These are phyloP conservation scores for Euphrasia confusa DNA, from an alignment of 257 asterid species.

Conservation along the genomic window DNA sequence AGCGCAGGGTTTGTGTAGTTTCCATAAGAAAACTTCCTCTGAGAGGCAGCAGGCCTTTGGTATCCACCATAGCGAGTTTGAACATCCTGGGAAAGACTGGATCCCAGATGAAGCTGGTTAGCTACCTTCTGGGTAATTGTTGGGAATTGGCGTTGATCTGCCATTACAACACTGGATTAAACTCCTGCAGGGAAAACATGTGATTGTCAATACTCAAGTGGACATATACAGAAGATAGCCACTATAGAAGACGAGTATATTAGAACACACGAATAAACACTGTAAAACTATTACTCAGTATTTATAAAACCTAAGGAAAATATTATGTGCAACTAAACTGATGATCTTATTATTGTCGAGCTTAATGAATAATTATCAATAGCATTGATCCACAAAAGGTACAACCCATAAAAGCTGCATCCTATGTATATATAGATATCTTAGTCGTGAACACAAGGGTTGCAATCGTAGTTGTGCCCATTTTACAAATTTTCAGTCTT, in stretches of 20 bases:
- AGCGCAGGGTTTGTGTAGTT: constrained; percentile 59
- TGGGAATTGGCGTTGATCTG: constrained; percentile 30
- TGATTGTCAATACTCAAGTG: background rate
- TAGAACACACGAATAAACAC: background rate
- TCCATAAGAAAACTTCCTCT: constrained; percentile 56
- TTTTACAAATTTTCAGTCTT: background rate
- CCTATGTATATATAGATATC: too few relatives aligned
- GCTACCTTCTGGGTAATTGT: constrained; percentile 63
- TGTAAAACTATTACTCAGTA: too few relatives aligned
- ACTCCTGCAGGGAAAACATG: background rate
- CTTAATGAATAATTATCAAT: too few relatives aligned
- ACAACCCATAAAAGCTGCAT: too few relatives aligned
- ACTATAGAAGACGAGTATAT: background rate
- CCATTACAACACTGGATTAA: background rate
- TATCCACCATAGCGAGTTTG: constrained; percentile 49
- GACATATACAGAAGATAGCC: background rate
- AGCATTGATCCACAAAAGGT: too few relatives aligned
- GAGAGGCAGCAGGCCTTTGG: constrained; percentile 44
- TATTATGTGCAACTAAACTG: background rate
- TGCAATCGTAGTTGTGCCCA: background rate
- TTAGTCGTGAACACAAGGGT: background rate
- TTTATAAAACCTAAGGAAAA: background rate
- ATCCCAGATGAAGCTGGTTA: constrained; percentile 66
- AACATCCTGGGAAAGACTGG: constrained; percentile 46
- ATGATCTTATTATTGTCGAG: too few relatives aligned